phyloP scores from a whole-genome alignment of 2,329 filamentous ascomycete species.

The Coniella lustricola region DNA sequence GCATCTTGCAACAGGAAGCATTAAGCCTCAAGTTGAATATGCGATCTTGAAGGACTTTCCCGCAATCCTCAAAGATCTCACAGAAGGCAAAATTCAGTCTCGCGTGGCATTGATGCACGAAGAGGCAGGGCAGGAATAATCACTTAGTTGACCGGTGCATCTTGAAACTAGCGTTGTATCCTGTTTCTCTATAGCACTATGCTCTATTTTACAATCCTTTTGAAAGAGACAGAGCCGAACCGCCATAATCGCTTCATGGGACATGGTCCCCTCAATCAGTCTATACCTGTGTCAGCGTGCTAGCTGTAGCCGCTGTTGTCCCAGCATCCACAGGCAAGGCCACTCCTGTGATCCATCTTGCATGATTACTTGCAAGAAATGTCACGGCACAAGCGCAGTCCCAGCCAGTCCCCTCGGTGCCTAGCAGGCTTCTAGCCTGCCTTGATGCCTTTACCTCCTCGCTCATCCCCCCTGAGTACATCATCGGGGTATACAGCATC shows the following conservation, averaged over 20 bases:
- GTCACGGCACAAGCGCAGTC: conserved; percentile 33
- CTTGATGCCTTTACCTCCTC: conserved; percentile 31
- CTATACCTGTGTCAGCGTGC: no score
- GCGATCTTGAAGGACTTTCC: conserved; percentile 28
- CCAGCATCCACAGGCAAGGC: conserved; percentile 37
- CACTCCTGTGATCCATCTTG: conserved; percentile 37
- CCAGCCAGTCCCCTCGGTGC: conserved; percentile 37
- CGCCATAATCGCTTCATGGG: no score
- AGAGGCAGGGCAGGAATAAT: not conserved
- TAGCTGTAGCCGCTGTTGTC: conserved; percentile 25
- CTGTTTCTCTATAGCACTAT: no score
- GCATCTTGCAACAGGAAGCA: conserved; percentile 27
- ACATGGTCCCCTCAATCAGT: no score
- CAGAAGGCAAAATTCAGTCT: conserved; percentile 27
- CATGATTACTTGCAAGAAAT: conserved; percentile 33
- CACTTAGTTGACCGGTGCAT: no score
- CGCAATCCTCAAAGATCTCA: conserved; percentile 26
- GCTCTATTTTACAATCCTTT: no score
- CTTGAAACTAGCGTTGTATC: no score
- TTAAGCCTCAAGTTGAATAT: conserved; percentile 29
- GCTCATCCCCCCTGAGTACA: conserved; percentile 33
- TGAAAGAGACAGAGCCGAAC: no score
- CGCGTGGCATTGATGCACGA: conserved; percentile 19
- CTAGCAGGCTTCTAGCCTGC: conserved; percentile 31
- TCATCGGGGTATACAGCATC: conserved; percentile 43